Conservation (phyloP, 805 yeast genomes). For the Myxozyma kluyveri region DNA sequence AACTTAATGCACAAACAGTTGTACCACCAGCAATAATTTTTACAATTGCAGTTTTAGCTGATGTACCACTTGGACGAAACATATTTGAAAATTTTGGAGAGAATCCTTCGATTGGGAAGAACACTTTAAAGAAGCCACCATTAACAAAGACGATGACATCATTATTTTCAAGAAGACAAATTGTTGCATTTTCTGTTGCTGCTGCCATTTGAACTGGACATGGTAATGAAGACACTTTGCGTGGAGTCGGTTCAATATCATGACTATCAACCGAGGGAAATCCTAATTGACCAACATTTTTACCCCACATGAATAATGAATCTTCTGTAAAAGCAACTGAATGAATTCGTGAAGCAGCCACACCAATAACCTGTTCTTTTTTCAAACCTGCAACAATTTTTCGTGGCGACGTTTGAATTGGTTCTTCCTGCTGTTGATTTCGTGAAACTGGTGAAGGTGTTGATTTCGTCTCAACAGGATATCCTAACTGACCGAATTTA, state of each 20-base stretch:
- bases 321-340: constrained; percentile 56
- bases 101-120: constrained; percentile 33
- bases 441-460: too few relatives aligned
- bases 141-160: constrained; percentile 63
- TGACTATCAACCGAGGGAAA: constrained; percentile 37
- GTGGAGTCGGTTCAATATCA: constrained; percentile 35
- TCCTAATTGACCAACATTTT: constrained; percentile 81
- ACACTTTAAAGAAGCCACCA: constrained; percentile 54
- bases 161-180: constrained; percentile 55
- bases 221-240: constrained; percentile 45
- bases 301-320: constrained; percentile 68
- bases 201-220: constrained; percentile 53
- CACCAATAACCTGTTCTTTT: constrained; percentile 43
- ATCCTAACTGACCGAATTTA: constrained; percentile 64
- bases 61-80: constrained; percentile 29
- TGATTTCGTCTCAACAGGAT: constrained; percentile 36
- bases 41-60: constrained; percentile 16
- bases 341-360: constrained; percentile 66
- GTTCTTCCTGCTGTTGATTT: constrained; percentile 31
- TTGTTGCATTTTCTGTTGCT: constrained; percentile 68
- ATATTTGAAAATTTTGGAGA: constrained; percentile 35
- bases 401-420: constrained; percentile 41
- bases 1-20: constrained; percentile 32
- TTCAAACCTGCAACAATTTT: constrained; percentile 45
- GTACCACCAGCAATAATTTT: constrained; percentile 23